Evolutionary conservation across 805 yeast species (phyloP), one percentile per base, ranked within the genome.

Genomic region (Pichia californica): DNA sequence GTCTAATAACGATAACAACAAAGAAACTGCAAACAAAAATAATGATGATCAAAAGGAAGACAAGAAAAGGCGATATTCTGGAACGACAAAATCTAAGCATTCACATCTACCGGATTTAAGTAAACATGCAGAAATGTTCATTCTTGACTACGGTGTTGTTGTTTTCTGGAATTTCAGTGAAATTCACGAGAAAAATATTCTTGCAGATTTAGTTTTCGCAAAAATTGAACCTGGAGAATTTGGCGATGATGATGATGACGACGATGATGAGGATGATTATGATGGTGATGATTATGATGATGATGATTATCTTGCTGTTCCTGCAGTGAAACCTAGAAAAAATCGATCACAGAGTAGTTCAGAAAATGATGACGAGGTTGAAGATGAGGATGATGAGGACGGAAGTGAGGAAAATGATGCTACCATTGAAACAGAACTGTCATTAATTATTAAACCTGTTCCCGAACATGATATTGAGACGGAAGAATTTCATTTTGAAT

Each of bases 141-240:
- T 93, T 13, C 79, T 91, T 59, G 81, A 79, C 41, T 93, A 93
- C 59, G 99, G 99, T 18, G 95, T 91, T 13, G 88, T 93, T n/a
- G 97, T 93, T 18, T 89, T 93, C 57, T 93, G 99, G 99, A 93
- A 93, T 57, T 88, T 93, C 54, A 79, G 91, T 3, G 96, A 88
- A 58, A 70, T 77, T 7, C 96, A 93, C 58, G 99, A 93, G 56
- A 88, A 88, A 66, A 93, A 91, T 55, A 79, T 93, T 16, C 71
- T 93, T 43, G 98, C 97, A 1, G 99, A 93, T 57, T 69, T 93
- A 50, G 83, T 81, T n/a, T 79, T 83, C 64, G 87, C 87, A 6
- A 63, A 58, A 47, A 50, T 64, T 14, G 59, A 58, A 19, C 61
- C 63, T 4, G 64, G 58, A 11, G 68, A 77, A 31, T 74, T 74